Evolutionary conservation across 179 eudicot genomes (phyloP).

Genomic region (Gypsophila paniculata): DNA sequence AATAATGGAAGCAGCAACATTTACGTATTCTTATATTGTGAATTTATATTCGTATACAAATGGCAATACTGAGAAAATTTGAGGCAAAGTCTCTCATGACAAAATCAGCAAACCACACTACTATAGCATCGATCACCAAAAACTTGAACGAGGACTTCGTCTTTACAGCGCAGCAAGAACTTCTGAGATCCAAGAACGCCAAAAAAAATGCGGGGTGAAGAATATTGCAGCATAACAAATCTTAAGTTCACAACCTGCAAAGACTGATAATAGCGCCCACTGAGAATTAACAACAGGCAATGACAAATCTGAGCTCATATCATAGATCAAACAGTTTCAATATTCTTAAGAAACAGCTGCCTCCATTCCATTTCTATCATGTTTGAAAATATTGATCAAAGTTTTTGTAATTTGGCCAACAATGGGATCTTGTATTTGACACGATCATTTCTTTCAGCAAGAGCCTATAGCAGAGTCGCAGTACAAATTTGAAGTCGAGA

Average conservation of each 20-base stretch:
- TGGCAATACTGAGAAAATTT: slow-evolving; percentile 15
- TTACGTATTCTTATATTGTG: slow-evolving; percentile 3
- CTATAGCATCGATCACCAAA: slow-evolving; percentile 13
- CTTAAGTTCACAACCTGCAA: slow-evolving; percentile 18
- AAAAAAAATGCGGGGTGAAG: not conserved
- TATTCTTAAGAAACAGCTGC: not conserved
- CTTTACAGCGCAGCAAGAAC: not conserved
- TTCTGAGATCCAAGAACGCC: not conserved
- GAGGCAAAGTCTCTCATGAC: slow-evolving; percentile 1
- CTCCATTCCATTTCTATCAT: no score
- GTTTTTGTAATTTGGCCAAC: no score
- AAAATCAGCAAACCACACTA: slow-evolving; percentile 13
- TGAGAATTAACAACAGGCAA: not conserved
- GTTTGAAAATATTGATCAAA: no score
- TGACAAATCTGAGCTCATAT: not conserved
- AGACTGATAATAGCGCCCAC: not conserved
- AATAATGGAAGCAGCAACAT: not conserved
- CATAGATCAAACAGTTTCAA: not conserved
- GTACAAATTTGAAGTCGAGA: not conserved
- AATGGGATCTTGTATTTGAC: not conserved
- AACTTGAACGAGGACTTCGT: slow-evolving; percentile 11
- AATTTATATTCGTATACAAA: slow-evolving; percentile 20
- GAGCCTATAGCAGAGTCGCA: no score
- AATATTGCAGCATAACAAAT: slow-evolving; percentile 13
- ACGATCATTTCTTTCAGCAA: not conserved